Evolutionary conservation across 257 asterid genomes (phyloP).

Genomic region (Rubia yunnanensis): DNA sequence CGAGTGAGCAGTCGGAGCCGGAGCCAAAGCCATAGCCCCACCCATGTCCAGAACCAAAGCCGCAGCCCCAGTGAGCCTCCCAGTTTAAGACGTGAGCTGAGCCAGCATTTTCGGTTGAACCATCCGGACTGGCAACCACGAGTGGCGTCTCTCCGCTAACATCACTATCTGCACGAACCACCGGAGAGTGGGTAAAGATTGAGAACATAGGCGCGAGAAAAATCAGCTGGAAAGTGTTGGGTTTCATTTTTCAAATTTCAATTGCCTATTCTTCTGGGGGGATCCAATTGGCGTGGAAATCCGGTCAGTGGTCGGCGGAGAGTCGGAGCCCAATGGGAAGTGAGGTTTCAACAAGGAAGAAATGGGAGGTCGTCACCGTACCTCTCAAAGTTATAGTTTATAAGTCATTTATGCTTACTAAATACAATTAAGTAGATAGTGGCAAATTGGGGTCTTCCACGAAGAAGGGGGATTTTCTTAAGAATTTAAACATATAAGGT

Average conservation of each 20-base stretch:
- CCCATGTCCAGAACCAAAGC: conserved; percentile 30
- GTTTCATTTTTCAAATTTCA: conserved; percentile 10
- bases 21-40: conserved; percentile 45
- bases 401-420: too few species aligned
- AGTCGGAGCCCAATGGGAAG: too few species aligned
- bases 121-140: conserved; percentile 1
- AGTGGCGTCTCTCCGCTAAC: neutral
- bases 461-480: too few species aligned
- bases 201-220: conserved; percentile 1
- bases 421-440: too few species aligned
- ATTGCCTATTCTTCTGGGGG: too few species aligned
- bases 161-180: conserved; percentile 4
- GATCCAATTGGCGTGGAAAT: too few species aligned
- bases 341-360: too few species aligned
- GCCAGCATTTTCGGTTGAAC: conserved; percentile 22
- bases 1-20: conserved; percentile 29
- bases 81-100: conserved; percentile 30
- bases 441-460: too few species aligned
- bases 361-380: too few species aligned
- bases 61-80: conserved; percentile 41
- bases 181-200: neutral
- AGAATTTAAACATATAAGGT: too few species aligned
- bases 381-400: too few species aligned
- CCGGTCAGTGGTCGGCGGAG: too few species aligned
- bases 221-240: neutral